phyloP scores from a whole-genome alignment of 257 asterid species.

The Rauvolfia tetraphylla region DNA sequence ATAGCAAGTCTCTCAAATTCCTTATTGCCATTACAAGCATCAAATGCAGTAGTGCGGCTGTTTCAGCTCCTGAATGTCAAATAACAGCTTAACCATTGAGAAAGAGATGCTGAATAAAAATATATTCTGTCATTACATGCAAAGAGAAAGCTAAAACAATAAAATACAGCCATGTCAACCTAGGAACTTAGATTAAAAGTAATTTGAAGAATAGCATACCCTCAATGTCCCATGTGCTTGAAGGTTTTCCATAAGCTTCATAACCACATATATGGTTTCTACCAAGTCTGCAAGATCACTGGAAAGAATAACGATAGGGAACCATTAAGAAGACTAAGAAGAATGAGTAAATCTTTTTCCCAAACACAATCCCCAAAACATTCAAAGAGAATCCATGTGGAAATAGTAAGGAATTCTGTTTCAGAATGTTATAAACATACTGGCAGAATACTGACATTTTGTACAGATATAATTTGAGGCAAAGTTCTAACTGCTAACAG shows the following conservation, averaged over 20 bases:
- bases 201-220: slow-evolving; percentile 43
- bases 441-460: neutral
- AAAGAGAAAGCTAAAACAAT: neutral
- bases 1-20: neutral
- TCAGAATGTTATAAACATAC: neutral
- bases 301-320: slow-evolving; percentile 31
- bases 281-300: slow-evolving; percentile 95
- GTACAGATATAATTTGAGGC: neutral
- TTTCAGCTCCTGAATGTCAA: neutral
- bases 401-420: neutral
- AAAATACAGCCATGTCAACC: neutral
- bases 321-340: slow-evolving; percentile 18
- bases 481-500: neutral
- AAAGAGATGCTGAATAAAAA: neutral
- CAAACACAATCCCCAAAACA: neutral
- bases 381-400: neutral
- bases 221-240: slow-evolving; percentile 81
- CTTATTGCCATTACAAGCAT: neutral
- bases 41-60: neutral
- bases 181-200: slow-evolving; percentile 5
- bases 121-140: neutral
- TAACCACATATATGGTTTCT: slow-evolving; percentile 66
- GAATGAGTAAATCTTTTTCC: neutral
- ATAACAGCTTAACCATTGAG: neutral
- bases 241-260: slow-evolving; percentile 85